A percentile compares a stretch with the other conserved stretches of the same genome.
Conservation (phyloP, 208 protist genomes). For the Crithidia bombi region DNA sequence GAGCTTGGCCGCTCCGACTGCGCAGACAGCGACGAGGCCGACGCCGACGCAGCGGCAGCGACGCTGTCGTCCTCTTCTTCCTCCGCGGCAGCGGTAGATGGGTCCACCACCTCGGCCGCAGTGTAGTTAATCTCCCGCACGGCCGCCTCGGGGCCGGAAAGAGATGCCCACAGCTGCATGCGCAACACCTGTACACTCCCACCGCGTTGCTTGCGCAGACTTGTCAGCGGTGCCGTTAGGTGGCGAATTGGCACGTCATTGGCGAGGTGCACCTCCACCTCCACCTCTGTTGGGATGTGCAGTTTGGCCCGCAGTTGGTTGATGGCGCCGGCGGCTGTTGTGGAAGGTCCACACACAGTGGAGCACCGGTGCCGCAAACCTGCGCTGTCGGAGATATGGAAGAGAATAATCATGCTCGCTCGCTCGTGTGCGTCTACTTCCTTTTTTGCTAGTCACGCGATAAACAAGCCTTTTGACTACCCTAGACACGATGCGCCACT, state of each 20-base stretch:
- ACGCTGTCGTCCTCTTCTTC: constrained; percentile 27
- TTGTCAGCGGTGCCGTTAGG: constrained; percentile 43
- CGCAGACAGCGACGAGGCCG: background rate
- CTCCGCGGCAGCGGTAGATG: constrained; percentile 2
- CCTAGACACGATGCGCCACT: too few species aligned
- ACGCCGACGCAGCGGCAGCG: background rate
- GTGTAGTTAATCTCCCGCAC: constrained; percentile 36
- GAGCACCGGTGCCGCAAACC: constrained; percentile 27
- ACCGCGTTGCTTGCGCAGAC: constrained; percentile 50
- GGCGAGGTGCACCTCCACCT: constrained; percentile 41
- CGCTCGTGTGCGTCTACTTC: background rate
- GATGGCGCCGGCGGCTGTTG: constrained; percentile 40
- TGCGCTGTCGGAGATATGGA: constrained; percentile 31
- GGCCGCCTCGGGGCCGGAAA: constrained; percentile 26
- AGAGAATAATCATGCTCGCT: constrained; percentile 50
- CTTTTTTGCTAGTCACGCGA: too few species aligned
- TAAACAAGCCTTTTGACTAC: too few species aligned
- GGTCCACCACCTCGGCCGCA: constrained; percentile 18
- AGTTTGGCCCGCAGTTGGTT: constrained; percentile 40
- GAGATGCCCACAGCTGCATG: constrained; percentile 33
- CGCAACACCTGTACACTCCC: constrained; percentile 38
- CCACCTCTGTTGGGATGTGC: constrained; percentile 39
- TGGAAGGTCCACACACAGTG: constrained; percentile 40
- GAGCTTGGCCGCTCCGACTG: constrained; percentile 5
- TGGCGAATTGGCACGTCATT: constrained; percentile 46